Percentiles rank a stretch among this genome's conserved stretches.
Conservation (phyloP, 331 rosid species). For the Spiraea crenata region DNA sequence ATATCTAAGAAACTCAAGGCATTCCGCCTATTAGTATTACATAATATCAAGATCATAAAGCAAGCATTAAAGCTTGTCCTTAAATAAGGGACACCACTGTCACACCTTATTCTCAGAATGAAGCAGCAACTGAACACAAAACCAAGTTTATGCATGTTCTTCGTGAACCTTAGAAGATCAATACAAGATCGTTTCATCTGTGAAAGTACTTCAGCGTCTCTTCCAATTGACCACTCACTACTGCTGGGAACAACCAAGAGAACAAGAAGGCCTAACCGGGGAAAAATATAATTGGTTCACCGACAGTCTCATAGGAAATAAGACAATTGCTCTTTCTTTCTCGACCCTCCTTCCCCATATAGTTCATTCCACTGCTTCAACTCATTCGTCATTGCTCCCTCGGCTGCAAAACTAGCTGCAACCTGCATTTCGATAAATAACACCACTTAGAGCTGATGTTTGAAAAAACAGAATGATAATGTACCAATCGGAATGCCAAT, state of each 20-base stretch:
- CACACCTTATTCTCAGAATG: neutral
- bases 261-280: neutral
- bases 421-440: constrained; percentile 42
- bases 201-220: neutral
- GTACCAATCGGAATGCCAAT: neutral
- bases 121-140: neutral
- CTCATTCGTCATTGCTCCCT: constrained; percentile 85
- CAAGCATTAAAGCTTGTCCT: neutral
- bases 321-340: constrained; percentile 76
- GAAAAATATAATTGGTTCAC: constrained; percentile 12
- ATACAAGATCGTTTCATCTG: neutral
- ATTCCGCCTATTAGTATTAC: neutral
- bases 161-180: neutral
- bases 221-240: neutral
- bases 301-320: constrained; percentile 61
- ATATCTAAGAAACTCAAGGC: neutral
- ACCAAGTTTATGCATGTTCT: neutral
- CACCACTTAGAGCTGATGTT: neutral
- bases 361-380: constrained; percentile 87
- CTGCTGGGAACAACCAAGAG: neutral
- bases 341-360: constrained; percentile 92
- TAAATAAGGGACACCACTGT: neutral
- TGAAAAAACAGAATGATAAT: neutral
- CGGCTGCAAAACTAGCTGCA: constrained; percentile 87
- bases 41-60: neutral